Evolutionary conservation across 31 red algal genomes (phyloP).

Genomic region (Endocladia muricata): DNA sequence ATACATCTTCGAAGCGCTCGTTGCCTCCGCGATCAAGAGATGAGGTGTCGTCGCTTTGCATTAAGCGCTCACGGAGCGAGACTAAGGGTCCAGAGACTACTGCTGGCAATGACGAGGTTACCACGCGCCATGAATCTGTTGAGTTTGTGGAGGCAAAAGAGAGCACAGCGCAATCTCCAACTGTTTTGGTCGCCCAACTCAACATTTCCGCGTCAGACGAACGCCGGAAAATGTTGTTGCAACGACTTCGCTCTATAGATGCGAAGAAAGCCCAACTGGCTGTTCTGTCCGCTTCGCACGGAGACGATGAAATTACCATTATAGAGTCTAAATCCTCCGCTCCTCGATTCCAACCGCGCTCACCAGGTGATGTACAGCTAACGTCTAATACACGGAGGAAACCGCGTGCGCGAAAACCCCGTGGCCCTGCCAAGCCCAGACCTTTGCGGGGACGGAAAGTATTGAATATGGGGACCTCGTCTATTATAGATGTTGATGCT

Average conservation of each 20-base stretch:
- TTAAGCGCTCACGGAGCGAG: no score
- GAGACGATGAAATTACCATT: neutral
- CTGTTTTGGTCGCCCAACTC: neutral
- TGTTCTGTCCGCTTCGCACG: neutral
- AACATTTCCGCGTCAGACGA: neutral
- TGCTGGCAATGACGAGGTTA: no score
- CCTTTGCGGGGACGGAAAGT: no score
- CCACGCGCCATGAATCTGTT: no score
- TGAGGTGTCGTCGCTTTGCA: no score
- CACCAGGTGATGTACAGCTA: neutral
- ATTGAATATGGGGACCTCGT: no score
- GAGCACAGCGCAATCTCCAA: neutral
- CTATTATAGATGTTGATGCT: neutral
- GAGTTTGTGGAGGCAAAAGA: neutral
- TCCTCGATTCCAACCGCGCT: neutral
- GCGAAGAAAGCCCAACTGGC: neutral
- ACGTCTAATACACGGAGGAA: neutral
- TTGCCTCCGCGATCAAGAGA: neutral
- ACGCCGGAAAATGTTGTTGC: neutral
- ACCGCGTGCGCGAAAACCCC: no score
- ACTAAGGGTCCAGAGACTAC: no score
- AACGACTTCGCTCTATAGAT: neutral
- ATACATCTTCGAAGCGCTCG: neutral
- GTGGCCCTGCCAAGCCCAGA: no score
- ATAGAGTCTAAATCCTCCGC: neutral